phyloP scores from a whole-genome alignment of 2,329 filamentous ascomycete genomes.

The Fusarium sp. region DNA sequence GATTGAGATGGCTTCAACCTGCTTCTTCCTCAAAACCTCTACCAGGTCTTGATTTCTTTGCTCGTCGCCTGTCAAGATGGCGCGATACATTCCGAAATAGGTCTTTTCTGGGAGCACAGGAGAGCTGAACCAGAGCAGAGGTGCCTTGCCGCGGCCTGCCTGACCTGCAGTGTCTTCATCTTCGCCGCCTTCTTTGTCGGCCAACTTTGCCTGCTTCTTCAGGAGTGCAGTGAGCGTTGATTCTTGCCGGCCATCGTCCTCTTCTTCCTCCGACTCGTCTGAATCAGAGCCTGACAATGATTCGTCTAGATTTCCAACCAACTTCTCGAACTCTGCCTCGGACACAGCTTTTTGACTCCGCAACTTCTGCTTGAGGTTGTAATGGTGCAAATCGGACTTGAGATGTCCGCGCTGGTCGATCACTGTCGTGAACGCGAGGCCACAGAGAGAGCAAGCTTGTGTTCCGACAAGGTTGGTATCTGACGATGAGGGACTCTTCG shows the following conservation, averaged over 20 bases:
- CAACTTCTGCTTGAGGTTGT: conserved; percentile 94
- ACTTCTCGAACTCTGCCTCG: conserved; percentile 87
- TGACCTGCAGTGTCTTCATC: conserved; percentile 59
- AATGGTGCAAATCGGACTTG: conserved; percentile 90
- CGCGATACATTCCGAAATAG: conserved; percentile 87
- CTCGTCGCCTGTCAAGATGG: conserved; percentile 81
- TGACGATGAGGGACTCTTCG: conserved; percentile 45
- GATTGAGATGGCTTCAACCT: conserved; percentile 73
- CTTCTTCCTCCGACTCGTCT: conserved; percentile 77
- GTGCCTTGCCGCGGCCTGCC: conserved; percentile 74
- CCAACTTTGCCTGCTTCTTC: conserved; percentile 84
- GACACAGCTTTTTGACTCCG: conserved; percentile 78
- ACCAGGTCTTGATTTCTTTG: conserved; percentile 72
- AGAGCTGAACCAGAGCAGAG: conserved; percentile 88
- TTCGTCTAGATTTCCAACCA: conserved; percentile 89
- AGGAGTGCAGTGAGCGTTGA: conserved; percentile 81
- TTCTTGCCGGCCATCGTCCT: conserved; percentile 69
- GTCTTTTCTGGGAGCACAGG: conserved; percentile 80
- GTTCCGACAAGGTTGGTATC: conserved; percentile 67
- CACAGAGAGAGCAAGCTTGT: conserved; percentile 86
- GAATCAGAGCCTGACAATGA: conserved; percentile 90
- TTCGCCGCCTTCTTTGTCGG: conserved; percentile 64
- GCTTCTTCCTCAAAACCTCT: conserved; percentile 80
- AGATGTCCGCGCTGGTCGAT: conserved; percentile 88
- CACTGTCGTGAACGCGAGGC: conserved; percentile 76